Conservation (phyloP, 345 rosid genomes). For the Aurinia saxatilis region DNA sequence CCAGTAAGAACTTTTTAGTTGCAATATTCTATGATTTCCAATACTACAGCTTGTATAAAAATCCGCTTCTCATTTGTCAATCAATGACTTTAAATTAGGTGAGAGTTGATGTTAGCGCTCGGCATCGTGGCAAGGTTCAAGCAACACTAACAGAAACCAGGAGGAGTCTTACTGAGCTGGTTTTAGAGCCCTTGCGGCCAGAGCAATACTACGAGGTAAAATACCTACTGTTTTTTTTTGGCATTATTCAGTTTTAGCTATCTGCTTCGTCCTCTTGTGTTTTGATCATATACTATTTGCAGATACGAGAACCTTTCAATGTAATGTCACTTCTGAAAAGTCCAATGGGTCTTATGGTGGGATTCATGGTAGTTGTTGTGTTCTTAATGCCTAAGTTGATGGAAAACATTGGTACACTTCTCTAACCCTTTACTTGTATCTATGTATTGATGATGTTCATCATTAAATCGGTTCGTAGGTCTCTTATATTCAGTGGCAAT, state of each 20-base stretch:
- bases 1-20: constrained; percentile 47
- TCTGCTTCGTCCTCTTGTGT: constrained; percentile 17
- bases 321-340: constrained; percentile 79
- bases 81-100: constrained; percentile 43
- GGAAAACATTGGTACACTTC: constrained; percentile 79
- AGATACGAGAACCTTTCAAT: constrained; percentile 91
- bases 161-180: constrained; percentile 74
- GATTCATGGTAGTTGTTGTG: constrained; percentile 86
- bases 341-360: constrained; percentile 98
- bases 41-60: not conserved
- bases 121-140: constrained; percentile 90
- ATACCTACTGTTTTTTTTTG: constrained; percentile 3
- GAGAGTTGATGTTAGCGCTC: constrained; percentile 94
- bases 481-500: not conserved
- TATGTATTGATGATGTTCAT: not conserved
- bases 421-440: constrained; percentile 1
- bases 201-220: constrained; percentile 88
- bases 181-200: constrained; percentile 70
- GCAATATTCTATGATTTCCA: not conserved
- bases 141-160: constrained; percentile 92
- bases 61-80: not conserved
- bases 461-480: not conserved
- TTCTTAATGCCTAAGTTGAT: constrained; percentile 92
- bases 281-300: constrained; percentile 17
- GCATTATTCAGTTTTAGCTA: constrained; percentile 2